Percentiles rank a stretch among this genome's conserved stretches.
These are phyloP conservation scores for Xanthoparmelia taractica DNA, from an alignment of 495 filamentous ascomycete genomes.

Conservation along the genomic window DNA sequence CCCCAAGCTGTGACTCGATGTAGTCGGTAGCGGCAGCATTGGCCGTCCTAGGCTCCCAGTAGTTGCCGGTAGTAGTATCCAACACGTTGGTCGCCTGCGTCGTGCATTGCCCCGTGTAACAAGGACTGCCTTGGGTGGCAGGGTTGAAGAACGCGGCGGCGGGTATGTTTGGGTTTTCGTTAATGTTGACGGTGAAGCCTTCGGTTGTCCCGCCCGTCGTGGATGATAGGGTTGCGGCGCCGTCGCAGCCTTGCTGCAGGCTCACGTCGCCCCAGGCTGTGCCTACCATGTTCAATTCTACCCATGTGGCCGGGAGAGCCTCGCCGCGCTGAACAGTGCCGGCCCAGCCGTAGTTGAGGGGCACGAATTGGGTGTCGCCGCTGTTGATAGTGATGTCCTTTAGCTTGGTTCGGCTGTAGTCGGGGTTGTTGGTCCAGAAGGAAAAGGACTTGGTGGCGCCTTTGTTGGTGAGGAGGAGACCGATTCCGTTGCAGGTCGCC, in stretches of 20 bases:
- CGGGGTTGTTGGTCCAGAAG: background rate
- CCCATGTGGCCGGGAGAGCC: background rate
- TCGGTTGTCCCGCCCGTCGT: background rate
- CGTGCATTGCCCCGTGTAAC: background rate
- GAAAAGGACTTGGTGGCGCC: background rate
- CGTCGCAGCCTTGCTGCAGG: conserved; percentile 6
- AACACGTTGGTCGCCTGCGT: background rate
- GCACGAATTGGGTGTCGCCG: background rate
- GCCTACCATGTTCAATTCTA: background rate
- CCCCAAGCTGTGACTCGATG: background rate
- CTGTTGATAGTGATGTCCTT: background rate
- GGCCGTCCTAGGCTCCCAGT: background rate
- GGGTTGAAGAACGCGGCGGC: background rate
- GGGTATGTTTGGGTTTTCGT: background rate
- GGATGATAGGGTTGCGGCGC: background rate
- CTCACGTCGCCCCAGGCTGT: background rate
- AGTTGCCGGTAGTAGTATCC: conserved; percentile 1
- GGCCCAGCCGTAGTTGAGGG: background rate
- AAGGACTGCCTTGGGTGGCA: background rate
- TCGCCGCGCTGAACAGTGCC: background rate
- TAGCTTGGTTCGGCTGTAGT: background rate
- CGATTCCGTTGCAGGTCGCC: background rate
- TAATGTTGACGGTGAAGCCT: background rate
- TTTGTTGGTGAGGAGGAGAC: background rate
- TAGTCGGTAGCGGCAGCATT: background rate